Evolutionary conservation across 139 green algal species (phyloP), one percentile per base, ranked within the genome.

Genomic region (Coccomyxa sp.): DNA sequence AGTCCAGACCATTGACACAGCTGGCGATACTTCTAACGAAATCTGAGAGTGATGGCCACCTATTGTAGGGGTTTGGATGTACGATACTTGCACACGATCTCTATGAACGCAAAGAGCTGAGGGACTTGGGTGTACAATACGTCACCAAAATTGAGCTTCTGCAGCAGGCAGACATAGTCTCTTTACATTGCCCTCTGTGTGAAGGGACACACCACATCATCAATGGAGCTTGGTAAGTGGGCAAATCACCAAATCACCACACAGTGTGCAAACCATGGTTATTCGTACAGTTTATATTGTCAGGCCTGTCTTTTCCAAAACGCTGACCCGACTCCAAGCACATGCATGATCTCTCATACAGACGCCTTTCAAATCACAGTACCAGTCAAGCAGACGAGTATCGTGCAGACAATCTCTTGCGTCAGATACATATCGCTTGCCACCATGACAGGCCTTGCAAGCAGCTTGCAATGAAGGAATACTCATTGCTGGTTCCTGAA

Each of bases 201-300:
- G 79, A 83, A 0, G 82, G 80, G 41, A 96, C 92, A 9, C 58
- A 85, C 64, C 86, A 95, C 81, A 84, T 96, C 64, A 93, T 97
- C 55, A 87, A 94, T 75, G 38, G 74, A n/a, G 82, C 90, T 6
- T 79, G 70, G 86, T 88, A 68, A 58, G 44, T 35, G 9, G 37
- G 1, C 50, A 64, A 22, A n/a, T n/a, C n/a, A n/a, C n/a, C n/a
- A n/a, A n/a, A n/a, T n/a, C n/a, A n/a, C n/a, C n/a, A n/a, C n/a
- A n/a, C n/a, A n/a, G n/a, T n/a, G n/a, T n/a, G n/a, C n/a, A n/a
- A n/a, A n/a, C n/a, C n/a, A n/a, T n/a, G 18, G 1, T 64, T 22
- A 64, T 2, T 1, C 27, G 2, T 6, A 64, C 27, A 7, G 18
- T 64, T 64, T 64, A 22, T 64, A 5, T 64, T 3, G 50, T 64